A percentile compares a stretch with the other conserved stretches of the same genome.
These are phyloP conservation scores for Claviceps sp. DNA, from an alignment of 2,329 filamentous ascomycete species.

Conservation along the genomic window DNA sequence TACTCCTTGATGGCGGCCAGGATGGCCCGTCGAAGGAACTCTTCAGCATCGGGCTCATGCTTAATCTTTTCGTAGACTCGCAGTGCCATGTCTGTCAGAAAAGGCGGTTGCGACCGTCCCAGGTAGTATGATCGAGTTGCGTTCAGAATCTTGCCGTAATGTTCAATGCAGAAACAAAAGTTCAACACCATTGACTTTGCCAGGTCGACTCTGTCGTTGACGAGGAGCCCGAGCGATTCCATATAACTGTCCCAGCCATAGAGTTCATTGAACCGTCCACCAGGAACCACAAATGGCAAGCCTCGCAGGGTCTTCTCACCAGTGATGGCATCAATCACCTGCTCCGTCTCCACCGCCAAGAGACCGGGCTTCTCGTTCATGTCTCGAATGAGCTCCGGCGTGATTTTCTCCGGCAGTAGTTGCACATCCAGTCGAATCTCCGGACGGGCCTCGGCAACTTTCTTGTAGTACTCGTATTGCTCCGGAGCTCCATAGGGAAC, in stretches of 20 bases:
- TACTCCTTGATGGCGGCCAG: constrained; percentile 96
- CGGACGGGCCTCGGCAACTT: constrained; percentile 64
- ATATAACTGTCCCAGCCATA: constrained; percentile 99
- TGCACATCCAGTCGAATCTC: constrained; percentile 81
- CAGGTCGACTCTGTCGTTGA: constrained; percentile 72
- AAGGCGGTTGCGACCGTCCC: constrained; percentile 84
- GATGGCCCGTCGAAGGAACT: constrained; percentile 69
- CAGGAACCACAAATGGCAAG: constrained; percentile 91
- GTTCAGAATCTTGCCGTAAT: constrained; percentile 97
- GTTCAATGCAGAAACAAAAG: constrained; percentile 95
- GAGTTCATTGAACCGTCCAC: constrained; percentile 92
- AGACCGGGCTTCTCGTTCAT: constrained; percentile 82
- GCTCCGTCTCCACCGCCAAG: constrained; percentile 79
- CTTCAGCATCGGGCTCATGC: constrained; percentile 63
- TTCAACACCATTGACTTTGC: constrained; percentile 92
- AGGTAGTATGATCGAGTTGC: constrained; percentile 95
- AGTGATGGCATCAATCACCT: constrained; percentile 45
- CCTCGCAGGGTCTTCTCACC: constrained; percentile 63
- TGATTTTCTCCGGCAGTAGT: constrained; percentile 62
- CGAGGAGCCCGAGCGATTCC: constrained; percentile 79
- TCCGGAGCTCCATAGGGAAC: constrained; percentile 72
- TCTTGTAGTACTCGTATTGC: constrained; percentile 79
- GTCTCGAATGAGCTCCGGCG: constrained; percentile 65
- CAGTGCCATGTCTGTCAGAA: constrained; percentile 93
- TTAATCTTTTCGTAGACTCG: constrained; percentile 90